Percentiles rank a stretch among this genome's conserved stretches.
Evolutionary conservation across 2,329 filamentous ascomycete genomes (phyloP).

Genomic region (Alternaria panax): DNA sequence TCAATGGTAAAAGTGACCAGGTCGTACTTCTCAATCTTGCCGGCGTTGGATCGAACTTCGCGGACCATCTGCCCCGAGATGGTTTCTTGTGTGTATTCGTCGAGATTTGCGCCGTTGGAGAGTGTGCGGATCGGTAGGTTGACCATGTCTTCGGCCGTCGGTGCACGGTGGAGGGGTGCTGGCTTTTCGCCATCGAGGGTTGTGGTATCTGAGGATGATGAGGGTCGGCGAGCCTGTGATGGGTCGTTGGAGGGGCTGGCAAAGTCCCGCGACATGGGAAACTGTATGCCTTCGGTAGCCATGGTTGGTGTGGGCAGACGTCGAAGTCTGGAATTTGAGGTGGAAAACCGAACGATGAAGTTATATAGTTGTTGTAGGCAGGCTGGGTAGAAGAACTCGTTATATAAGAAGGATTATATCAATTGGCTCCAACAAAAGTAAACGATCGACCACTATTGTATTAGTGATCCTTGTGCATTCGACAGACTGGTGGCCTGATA

Average conservation of each 20-base stretch:
- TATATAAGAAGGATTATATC: background rate
- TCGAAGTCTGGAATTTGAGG: background rate
- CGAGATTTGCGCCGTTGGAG: constrained; percentile 61
- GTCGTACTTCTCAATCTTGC: constrained; percentile 61
- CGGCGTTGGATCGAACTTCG: constrained; percentile 62
- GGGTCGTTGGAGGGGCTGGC: constrained; percentile 4
- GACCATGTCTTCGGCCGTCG: constrained; percentile 54
- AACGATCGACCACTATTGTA: background rate
- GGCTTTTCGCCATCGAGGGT: constrained; percentile 16
- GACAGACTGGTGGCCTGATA: background rate
- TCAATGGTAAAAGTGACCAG: constrained; percentile 74
- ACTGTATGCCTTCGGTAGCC: constrained; percentile 26
- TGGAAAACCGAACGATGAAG: background rate
- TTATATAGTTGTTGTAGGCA: background rate
- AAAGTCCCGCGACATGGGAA: constrained; percentile 22
- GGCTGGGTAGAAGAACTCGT: background rate
- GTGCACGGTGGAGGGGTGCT: constrained; percentile 26
- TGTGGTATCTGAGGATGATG: constrained; percentile 24
- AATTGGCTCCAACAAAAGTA: background rate
- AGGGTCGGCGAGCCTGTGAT: constrained; percentile 16
- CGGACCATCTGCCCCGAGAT: constrained; percentile 67
- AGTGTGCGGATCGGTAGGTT: constrained; percentile 73
- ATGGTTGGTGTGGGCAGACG: constrained; percentile 8
- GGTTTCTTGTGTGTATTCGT: constrained; percentile 72
- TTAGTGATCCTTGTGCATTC: background rate